Base-by-base conservation (phyloP, 2,329 filamentous ascomycete genomes). In the Harringtonia aguacate region DNA sequence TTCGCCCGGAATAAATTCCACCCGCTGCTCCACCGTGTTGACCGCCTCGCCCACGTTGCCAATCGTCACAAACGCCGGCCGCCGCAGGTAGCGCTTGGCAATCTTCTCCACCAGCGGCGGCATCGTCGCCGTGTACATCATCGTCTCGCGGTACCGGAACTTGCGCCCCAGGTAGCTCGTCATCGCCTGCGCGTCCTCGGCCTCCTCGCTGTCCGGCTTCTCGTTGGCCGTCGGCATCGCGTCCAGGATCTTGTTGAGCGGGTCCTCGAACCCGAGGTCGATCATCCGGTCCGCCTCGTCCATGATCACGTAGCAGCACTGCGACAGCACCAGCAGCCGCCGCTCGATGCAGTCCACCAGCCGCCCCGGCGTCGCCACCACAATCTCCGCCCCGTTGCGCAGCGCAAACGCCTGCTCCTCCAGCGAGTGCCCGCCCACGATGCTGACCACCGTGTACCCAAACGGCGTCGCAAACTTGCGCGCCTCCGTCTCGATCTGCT, bases 81-180 rank as follows among this genome's bases (percentile, higher is more conserved):
- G 79, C 1, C 90, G 84, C 15, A 97, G 78, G 59, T 98, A 98
- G 60, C 95, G 95, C 55, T 89, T 84, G n/a, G 92, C 92, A 51
- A 98, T 97, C 50, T 86, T 85, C 61, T 98, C 92, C 15, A 98
- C 86, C 0, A 85, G 79, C 0, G 85, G 68, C 2, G 92, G 89
- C 92, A 98, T 98, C 24, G 92, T 98, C 43, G 92, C 92, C 52
- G 92, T 97, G 77, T 97, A 98, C 92, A 98, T 98, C 92, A 98
- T 98, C 0, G 92, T 98, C 63, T 98, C 90, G 47, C 92, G 75
- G 67, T 97, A 97, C 20, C 84, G 76, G 56, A 88, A 83, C 52
- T 79, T 79, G 17, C 79, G 79, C 43, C 81, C 81, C 2, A 94
- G 67, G 55, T 84, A 84, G 46, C 78, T 75, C 54, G 80, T 82